A percentile compares a stretch with the other conserved stretches of the same genome.
Conservation (phyloP, 2,329 filamentous ascomycete genomes). For the Aureobasidium leucospermi region DNA sequence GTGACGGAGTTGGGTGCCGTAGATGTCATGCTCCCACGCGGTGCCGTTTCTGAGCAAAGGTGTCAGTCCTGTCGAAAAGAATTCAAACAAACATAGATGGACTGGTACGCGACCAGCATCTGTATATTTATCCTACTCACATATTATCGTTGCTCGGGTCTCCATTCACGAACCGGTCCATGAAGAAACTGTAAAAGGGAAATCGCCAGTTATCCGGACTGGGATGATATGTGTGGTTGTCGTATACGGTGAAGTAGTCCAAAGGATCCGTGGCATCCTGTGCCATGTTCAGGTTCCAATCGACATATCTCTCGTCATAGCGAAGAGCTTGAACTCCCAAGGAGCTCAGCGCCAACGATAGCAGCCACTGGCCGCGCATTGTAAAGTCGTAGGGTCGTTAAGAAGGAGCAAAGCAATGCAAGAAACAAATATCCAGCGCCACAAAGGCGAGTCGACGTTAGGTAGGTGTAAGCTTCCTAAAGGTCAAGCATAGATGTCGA, state of each 20-base stretch:
- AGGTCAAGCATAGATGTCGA: slow-evolving; percentile 1
- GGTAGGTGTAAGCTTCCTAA: background rate
- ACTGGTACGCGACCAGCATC: too few relatives aligned
- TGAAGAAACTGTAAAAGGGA: slow-evolving; percentile 58
- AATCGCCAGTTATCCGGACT: slow-evolving; percentile 59
- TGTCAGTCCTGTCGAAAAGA: background rate
- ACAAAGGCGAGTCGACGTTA: background rate
- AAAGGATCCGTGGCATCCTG: slow-evolving; percentile 46
- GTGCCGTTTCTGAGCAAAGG: slow-evolving; percentile 42
- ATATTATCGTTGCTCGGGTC: slow-evolving; percentile 57
- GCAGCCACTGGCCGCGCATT: slow-evolving; percentile 9
- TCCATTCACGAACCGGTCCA: slow-evolving; percentile 59
- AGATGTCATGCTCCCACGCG: slow-evolving; percentile 52
- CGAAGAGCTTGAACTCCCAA: slow-evolving; percentile 4
- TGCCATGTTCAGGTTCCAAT: slow-evolving; percentile 57
- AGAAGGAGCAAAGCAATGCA: background rate
- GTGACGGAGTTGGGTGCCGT: slow-evolving; percentile 56
- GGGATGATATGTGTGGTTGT: slow-evolving; percentile 43
- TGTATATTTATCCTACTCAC: background rate
- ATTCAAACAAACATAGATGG: too few relatives aligned
- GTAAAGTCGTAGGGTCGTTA: slow-evolving; percentile 1
- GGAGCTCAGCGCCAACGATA: background rate
- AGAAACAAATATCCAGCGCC: slow-evolving; percentile 2
- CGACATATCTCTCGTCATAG: slow-evolving; percentile 44
- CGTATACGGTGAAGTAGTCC: slow-evolving; percentile 53